phyloP scores from a whole-genome alignment of 2,329 filamentous ascomycete genomes.

The Tolypocladium sp. region DNA sequence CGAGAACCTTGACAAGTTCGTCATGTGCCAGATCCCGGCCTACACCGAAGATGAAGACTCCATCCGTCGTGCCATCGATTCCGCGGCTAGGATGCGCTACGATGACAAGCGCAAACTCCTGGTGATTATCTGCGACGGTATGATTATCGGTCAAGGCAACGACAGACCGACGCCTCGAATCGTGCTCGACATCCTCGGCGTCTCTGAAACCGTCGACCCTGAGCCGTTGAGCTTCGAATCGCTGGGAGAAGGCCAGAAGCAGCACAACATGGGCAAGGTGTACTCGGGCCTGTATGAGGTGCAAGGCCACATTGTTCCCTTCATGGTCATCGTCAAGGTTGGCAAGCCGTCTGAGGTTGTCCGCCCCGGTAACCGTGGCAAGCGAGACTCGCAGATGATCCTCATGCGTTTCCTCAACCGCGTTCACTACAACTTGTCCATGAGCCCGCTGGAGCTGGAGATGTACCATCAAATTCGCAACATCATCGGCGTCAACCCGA shows the following conservation, averaged over 20 bases:
- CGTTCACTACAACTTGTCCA: conserved; percentile 92
- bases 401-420: conserved; percentile 99
- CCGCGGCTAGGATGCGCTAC: conserved; percentile 88
- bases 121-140: conserved; percentile 89
- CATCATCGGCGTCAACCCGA: conserved; percentile 96
- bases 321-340: conserved; percentile 93
- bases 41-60: conserved; percentile 99
- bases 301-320: conserved; percentile 95
- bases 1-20: conserved; percentile 95
- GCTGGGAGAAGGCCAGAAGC: conserved; percentile 88
- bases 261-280: conserved; percentile 99
- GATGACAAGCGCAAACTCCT: conserved; percentile 97
- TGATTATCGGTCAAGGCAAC: conserved; percentile 99
- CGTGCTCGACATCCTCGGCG: conserved; percentile 91
- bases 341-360: conserved; percentile 96
- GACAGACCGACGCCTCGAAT: conserved; percentile 92
- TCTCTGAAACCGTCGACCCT: conserved; percentile 86
- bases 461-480: conserved; percentile 99
- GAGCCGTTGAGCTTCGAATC: conserved; percentile 96
- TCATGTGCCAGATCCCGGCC: conserved; percentile 94
- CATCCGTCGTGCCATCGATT: conserved; percentile 92
- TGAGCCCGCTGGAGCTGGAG: conserved; percentile 94
- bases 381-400: conserved; percentile 98
- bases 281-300: conserved; percentile 98
- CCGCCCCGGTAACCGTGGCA: conserved; percentile 92